These are phyloP conservation scores for Lactarius akahatsu DNA, from an alignment of 768 basidiomycete species.

Conservation along the genomic window DNA sequence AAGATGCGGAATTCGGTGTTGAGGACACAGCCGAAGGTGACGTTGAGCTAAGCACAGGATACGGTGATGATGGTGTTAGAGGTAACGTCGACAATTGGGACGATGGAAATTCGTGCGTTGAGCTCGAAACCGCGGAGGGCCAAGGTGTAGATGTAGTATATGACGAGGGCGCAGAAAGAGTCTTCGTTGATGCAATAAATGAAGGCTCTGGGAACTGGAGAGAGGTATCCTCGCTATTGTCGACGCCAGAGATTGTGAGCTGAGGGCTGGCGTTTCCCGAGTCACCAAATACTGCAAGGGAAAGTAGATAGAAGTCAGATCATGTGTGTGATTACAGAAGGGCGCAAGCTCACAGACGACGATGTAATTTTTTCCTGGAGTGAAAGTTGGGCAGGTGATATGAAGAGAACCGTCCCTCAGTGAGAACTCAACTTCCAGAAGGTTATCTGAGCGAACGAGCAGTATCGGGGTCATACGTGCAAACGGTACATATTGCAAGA, in stretches of 20 bases:
- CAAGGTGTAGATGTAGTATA: neutral
- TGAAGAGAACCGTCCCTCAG: slow-evolving; percentile 40
- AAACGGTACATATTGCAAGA: neutral
- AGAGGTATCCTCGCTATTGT: neutral
- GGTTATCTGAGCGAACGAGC: slow-evolving; percentile 37
- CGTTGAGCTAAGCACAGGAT: neutral
- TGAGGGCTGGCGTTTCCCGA: slow-evolving; percentile 25
- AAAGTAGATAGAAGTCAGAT: neutral
- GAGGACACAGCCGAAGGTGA: neutral
- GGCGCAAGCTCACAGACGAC: slow-evolving; percentile 42
- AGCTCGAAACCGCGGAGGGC: neutral
- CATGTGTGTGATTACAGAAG: neutral
- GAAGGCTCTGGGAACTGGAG: neutral
- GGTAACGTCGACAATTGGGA: neutral
- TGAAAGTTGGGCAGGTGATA: slow-evolving; percentile 43
- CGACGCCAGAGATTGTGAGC: slow-evolving; percentile 19
- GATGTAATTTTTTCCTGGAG: slow-evolving; percentile 43
- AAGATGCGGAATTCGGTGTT: neutral
- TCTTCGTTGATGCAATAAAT: neutral
- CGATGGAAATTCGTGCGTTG: neutral
- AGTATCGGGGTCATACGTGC: neutral
- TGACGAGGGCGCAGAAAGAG: neutral
- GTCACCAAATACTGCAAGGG: slow-evolving; percentile 19
- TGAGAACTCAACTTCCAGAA: slow-evolving; percentile 44
- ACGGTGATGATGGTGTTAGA: neutral